Base-by-base conservation (phyloP, 768 basidiomycete species). In the Mycena vitilis region DNA sequence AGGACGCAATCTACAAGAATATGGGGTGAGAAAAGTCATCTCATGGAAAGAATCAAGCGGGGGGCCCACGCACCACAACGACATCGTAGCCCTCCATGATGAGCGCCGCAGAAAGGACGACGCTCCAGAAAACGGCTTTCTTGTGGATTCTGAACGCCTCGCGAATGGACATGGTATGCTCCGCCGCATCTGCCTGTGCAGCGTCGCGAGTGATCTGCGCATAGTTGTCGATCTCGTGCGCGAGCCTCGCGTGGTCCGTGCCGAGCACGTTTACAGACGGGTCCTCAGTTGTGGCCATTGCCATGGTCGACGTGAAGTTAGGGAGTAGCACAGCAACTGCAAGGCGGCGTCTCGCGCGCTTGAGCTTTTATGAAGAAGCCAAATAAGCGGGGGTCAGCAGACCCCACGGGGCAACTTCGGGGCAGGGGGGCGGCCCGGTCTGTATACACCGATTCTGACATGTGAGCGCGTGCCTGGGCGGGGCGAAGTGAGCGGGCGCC, bases 221-320 rank as follows among this genome's bases (percentile, higher is more conserved):
- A 53, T 71, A 71, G 62, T 71, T 71, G 63, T 65, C 64, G 64
- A 74, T 68, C 13, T 69, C 71, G 10, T 65, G 59, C 44, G 63
- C 62, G 42, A 72, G 59, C 25, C 60, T 42, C 23, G 54, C 42
- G 67, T 74, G 71, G 62, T 73, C 64, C 7, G 70, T 34, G 73
- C 86, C 84, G 53, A 88, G 85, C 76, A 81, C 77, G 23, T 79
- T 81, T n/a, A 83, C 37, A 36, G 70, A 18, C 45, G 55, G 48
- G 57, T 70, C 65, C 63, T 70, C 69, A 23, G 30, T 30, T 5
- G 30, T 30, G 30, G 30, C 30, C 30, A 30, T 30, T 30, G 30
- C 30, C 30, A 5, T 30, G 30, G 30, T 30, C 30, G 30, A 30
- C 30, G 30, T 30, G 5, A 5, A 5, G 30, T 30, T 30, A 5